Conservation (phyloP, 495 filamentous ascomycete genomes). For the Trichoderma virens region DNA sequence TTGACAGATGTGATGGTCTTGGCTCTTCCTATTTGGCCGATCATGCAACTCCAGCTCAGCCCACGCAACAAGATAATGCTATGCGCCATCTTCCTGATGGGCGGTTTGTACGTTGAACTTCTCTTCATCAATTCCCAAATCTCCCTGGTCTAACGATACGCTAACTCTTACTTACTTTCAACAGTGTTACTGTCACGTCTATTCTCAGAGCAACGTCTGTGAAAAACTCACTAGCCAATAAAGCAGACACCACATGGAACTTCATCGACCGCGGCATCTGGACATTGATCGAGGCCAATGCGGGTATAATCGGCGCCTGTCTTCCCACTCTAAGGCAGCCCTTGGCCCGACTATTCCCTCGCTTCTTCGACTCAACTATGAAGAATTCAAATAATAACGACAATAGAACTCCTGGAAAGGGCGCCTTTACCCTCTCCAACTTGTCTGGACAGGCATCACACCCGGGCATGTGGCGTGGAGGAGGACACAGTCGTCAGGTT, state of each 20-base stretch:
- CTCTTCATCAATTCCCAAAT: too few species aligned
- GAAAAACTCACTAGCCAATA: conserved; percentile 4
- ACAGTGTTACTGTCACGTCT: conserved; percentile 10
- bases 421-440: neutral
- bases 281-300: conserved; percentile 10
- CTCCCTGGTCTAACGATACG: neutral
- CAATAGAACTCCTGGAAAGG: neutral
- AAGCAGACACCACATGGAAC: conserved; percentile 5
- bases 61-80: conserved; percentile 6
- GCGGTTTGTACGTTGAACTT: conserved; percentile 12
- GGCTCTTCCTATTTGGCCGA: conserved; percentile 26
- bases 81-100: conserved; percentile 9
- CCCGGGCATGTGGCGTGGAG: neutral
- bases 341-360: neutral
- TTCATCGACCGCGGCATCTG: conserved; percentile 13
- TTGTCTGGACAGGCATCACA: neutral
- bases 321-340: conserved; percentile 3
- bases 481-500: neutral
- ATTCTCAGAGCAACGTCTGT: conserved; percentile 11
- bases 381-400: neutral
- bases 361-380: neutral
- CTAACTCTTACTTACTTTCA: neutral
- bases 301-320: conserved; percentile 10
- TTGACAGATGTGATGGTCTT: conserved; percentile 32
- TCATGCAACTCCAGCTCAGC: conserved; percentile 19